Conservation (phyloP, 441 rosid genomes). For the Gossypium davidsonii region DNA sequence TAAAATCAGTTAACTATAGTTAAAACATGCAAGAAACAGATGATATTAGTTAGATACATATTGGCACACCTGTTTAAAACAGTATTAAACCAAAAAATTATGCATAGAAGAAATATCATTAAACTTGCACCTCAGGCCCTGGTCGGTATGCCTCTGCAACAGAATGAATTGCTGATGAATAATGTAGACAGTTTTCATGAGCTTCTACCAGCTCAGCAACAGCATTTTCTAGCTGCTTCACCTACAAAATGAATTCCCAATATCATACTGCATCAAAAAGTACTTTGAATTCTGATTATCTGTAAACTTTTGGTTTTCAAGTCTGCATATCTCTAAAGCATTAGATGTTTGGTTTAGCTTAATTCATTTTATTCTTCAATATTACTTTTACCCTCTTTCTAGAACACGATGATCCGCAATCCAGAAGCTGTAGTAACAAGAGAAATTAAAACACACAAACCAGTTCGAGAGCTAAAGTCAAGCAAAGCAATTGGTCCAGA, state of each 20-base stretch:
- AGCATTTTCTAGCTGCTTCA: conserved; percentile 64
- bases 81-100: not conserved
- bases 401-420: not conserved
- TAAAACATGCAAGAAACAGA: conserved; percentile 14
- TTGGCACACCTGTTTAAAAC: not conserved
- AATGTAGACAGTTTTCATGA: conserved; percentile 40
- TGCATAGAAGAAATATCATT: not conserved
- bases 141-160: conserved; percentile 59
- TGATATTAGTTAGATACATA: not conserved
- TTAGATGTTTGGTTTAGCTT: not conserved
- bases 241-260: conserved; percentile 34
- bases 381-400: not conserved
- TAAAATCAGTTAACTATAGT: conserved; percentile 67
- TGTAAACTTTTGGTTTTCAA: not conserved
- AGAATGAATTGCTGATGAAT: conserved; percentile 53
- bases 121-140: conserved; percentile 40
- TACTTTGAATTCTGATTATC: not conserved
- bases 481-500: not conserved
- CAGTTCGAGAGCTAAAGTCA: not conserved
- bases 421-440: not conserved
- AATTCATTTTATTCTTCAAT: conserved; percentile 3
- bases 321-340: not conserved
- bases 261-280: not conserved
- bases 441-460: not conserved
- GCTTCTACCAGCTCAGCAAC: conserved; percentile 50